Evolutionary conservation across 306 rosid genomes (phyloP), one percentile per base, ranked within the genome.

Genomic region (Corylus americana): DNA sequence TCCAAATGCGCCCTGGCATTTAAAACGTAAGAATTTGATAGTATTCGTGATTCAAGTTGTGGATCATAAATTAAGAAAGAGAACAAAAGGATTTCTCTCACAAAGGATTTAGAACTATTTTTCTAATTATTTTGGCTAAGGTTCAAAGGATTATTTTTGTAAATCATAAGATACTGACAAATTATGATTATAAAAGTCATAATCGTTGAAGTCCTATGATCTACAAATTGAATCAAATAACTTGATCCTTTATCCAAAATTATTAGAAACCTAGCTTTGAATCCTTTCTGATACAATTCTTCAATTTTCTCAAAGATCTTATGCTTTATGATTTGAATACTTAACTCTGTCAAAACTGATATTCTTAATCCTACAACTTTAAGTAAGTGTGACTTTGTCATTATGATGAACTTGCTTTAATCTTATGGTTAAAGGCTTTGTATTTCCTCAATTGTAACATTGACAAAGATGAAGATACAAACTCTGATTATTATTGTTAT

Each of bases 201-300:
- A 11, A 12, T 11, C 22, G 68, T 42, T 11, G 12, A 67, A 74
- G 22, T 37, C 48, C 67, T 14, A 42, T 57, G 54, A 74, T 57
- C 48, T 42, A n/a, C 39, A 42, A 37, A 57, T 7, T 74, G 10
- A 55, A 39, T 37, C 35, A 35, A 49, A 20, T 67, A 77, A 67
- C 66, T 67, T 17, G 12, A 29, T 47, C 16, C 11, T 57, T 61
- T 16, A 73, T 42, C 45, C 16, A 64, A 11, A 63, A 50, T 37
- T 0, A 51, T 53, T 35, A 51, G 47, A n/a, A 42, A 51, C 64
- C 20, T 53, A 79, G 69, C 27, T 16, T 6, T 53, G 51, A 53
- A 39, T 54, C 59, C 55, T 74, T 44, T 47, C 4, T 53, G 16
- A 73, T 37, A 73, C 6, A 79, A 63, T 63, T 72, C 39, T 51